Conservation (phyloP, 202 grass and related monocot species). For the Schoenoplectus triqueter region DNA sequence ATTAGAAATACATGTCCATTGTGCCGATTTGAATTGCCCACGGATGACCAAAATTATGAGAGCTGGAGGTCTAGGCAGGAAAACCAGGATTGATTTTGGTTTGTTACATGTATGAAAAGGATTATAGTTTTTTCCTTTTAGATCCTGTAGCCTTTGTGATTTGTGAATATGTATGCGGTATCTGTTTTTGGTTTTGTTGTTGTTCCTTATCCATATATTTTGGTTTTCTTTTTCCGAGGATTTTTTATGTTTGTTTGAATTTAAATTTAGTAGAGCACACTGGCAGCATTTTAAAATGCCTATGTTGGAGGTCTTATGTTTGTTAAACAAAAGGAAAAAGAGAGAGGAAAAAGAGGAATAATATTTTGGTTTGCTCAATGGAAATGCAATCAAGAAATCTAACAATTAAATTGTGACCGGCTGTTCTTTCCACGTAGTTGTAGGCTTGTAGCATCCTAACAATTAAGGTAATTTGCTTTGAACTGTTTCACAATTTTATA, state of each 20-base stretch:
- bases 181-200: constrained; percentile 28
- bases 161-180: constrained; percentile 32
- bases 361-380: constrained; percentile 28
- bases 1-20: constrained; percentile 89
- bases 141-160: background rate
- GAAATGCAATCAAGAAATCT: background rate
- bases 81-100: constrained; percentile 33
- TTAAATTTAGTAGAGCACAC: constrained; percentile 24
- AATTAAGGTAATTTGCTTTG: too few species aligned
- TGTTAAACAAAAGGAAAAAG: constrained; percentile 29
- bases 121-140: constrained; percentile 16
- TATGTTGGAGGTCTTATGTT: constrained; percentile 7
- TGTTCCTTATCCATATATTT: background rate
- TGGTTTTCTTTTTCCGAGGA: constrained; percentile 1
- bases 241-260: constrained; percentile 25
- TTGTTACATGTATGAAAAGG: constrained; percentile 20
- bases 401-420: background rate
- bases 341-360: background rate
- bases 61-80: constrained; percentile 40
- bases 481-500: too few species aligned
- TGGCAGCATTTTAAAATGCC: constrained; percentile 29
- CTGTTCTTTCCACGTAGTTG: background rate
- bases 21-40: constrained; percentile 81
- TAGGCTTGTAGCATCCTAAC: too few species aligned
- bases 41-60: constrained; percentile 74